Percentiles rank a stretch among this genome's conserved stretches.
These are phyloP conservation scores for Argentina anserina DNA, from an alignment of 306 rosid species.

Conservation along the genomic window DNA sequence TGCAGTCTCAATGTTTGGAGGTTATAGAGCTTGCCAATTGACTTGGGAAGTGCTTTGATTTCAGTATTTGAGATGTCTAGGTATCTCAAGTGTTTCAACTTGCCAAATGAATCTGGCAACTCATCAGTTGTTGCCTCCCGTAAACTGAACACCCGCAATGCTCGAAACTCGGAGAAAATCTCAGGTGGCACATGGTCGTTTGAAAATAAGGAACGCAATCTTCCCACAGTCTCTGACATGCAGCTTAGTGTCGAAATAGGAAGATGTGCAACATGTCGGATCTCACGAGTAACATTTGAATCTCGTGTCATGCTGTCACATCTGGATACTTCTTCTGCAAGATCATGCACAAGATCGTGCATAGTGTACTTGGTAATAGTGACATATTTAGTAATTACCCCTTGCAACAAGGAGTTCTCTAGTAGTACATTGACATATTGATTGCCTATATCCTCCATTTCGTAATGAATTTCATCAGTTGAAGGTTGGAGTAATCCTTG, in stretches of 20 bases:
- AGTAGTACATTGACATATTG: neutral
- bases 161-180: neutral
- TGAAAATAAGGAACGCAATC: neutral
- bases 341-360: slow-evolving; percentile 13
- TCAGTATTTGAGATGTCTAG: neutral
- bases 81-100: slow-evolving; percentile 14
- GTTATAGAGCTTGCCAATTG: slow-evolving; percentile 8
- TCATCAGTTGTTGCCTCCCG: neutral
- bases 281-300: neutral
- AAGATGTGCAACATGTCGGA: slow-evolving; percentile 7
- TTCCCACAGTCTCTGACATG: neutral
- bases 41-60: slow-evolving; percentile 11
- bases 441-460: slow-evolving; percentile 12
- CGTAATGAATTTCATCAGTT: neutral
- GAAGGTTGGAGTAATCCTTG: slow-evolving; percentile 14
- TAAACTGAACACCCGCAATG: slow-evolving; percentile 6
- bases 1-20: neutral
- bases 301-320: neutral
- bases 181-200: no score
- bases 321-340: neutral
- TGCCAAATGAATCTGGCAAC: slow-evolving; percentile 9
- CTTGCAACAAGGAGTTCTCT: neutral
- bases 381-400: neutral
- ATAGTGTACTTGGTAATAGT: neutral
- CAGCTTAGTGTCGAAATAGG: neutral